Evolutionary conservation across 2,329 filamentous ascomycete genomes (phyloP).

Genomic region (Scedosporium minutisporum): DNA sequence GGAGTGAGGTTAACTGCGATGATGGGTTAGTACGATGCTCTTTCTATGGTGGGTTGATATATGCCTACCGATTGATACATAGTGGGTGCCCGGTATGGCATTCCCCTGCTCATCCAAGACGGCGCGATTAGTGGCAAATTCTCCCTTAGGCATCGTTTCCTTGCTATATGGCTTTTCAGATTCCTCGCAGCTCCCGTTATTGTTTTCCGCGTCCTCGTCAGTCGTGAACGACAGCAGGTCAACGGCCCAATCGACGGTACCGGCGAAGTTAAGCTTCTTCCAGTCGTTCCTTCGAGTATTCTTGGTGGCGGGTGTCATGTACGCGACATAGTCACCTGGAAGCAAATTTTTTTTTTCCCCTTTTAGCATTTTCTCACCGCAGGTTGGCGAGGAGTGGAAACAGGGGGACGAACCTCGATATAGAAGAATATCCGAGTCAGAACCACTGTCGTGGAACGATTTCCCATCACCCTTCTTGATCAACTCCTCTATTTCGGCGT

Average conservation of each 20-base stretch:
- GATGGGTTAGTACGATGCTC: background rate
- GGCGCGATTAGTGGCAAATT: too few relatives aligned
- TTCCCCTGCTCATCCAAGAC: too few relatives aligned
- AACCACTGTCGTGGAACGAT: background rate
- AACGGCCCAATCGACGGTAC: slow-evolving; percentile 16
- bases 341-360: too few relatives aligned
- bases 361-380: too few relatives aligned
- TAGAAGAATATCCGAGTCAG: slow-evolving; percentile 6
- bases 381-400: too few relatives aligned
- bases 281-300: slow-evolving; percentile 2
- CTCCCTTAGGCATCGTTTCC: background rate
- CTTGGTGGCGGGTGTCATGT: background rate
- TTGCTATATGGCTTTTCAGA: too few relatives aligned
- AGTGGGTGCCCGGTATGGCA: background rate
- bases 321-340: background rate
- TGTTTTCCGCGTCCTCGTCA: background rate
- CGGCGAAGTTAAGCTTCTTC: slow-evolving; percentile 14
- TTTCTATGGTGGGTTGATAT: background rate
- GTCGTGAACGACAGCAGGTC: slow-evolving; percentile 10
- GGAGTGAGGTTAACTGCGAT: background rate
- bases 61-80: background rate
- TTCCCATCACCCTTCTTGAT: slow-evolving; percentile 6
- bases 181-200: too few relatives aligned
- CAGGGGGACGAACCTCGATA: background rate
- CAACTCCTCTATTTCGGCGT: slow-evolving; percentile 22